Base-by-base conservation (phyloP, 2,329 filamentous ascomycete genomes). In the Leptodontidium sp. region DNA sequence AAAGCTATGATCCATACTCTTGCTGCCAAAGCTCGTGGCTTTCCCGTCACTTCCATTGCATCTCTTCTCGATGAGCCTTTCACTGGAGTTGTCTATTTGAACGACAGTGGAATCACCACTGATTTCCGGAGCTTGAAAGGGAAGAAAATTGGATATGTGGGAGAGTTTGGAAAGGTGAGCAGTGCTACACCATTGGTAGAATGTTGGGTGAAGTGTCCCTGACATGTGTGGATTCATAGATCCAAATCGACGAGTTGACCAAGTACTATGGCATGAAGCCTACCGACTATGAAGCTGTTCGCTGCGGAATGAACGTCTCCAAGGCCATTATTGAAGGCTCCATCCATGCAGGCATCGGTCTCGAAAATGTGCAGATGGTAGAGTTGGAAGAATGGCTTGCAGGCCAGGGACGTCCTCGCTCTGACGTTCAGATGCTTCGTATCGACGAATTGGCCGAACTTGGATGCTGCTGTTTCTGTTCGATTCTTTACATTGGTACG, bases 1-100 rank as follows among this genome's bases (percentile, higher is more conserved):
- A 94, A 93, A 80, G 91, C 91, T 72, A 93, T 94, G 91, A 94
- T 94, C 74, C 91, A 94, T 77, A 93, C 91, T 9, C 86, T 94
- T 69, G 91, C 91, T 66, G 91, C 91, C 78, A 93, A 93, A 80
- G 91, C 91, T 49, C 90, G 91, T 70, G 83, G 86, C 81, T 94
- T 92, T 78, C 91, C 91, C 0, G 88, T 94, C 62, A 82, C 86
- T 24, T 93, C 91, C 9, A 87, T 94, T 61, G 91, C 91, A 49
- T 92, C 90, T 38, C 86, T 94, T 2, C 88, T 94, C 63, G 91
- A 94, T 72, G 91, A 94, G 78, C 91, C 91, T 38, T 94, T 94
- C 81, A 93, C 91, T 0, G 91, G 91, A 17, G 89, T 93, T 63
- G 88, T 93, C 61, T 93, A 93, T 79, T 86, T 93, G 77, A 93